Conservation (phyloP, 1,284 basidiomycete genomes). For the Naganishia liquefaciens region DNA sequence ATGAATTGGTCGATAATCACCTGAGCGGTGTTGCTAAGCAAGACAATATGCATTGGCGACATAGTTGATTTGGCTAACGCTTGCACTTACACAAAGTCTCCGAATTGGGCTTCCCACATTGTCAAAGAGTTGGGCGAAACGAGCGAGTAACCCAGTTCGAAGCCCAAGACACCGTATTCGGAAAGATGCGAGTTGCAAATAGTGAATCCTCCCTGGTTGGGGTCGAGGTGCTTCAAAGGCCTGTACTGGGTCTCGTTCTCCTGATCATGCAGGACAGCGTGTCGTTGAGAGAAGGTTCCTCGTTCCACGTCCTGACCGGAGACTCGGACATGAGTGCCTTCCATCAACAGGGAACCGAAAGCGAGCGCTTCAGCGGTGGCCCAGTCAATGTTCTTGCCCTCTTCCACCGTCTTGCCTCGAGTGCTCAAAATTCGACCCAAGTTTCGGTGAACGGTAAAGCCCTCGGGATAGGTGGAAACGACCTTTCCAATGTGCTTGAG, state of each 20-base stretch:
- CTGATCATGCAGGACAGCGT: slow-evolving; percentile 97
- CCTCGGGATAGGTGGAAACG: slow-evolving; percentile 79
- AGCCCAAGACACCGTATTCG: slow-evolving; percentile 92
- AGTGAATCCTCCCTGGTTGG: slow-evolving; percentile 85
- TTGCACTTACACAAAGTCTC: slow-evolving; percentile 73
- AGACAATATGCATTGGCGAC: neutral
- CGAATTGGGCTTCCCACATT: slow-evolving; percentile 99
- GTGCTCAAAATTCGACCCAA: slow-evolving; percentile 86
- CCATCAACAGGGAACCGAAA: slow-evolving; percentile 87
- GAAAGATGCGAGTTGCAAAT: slow-evolving; percentile 97
- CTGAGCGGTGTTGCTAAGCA: slow-evolving; percentile 76
- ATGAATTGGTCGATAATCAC: slow-evolving; percentile 99
- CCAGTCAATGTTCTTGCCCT: slow-evolving; percentile 95
- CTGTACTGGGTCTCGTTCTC: slow-evolving; percentile 85
- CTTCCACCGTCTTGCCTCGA: slow-evolving; percentile 85
- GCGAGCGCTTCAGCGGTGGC: slow-evolving; percentile 98
- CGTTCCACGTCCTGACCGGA: slow-evolving; percentile 99
- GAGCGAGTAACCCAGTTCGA: slow-evolving; percentile 97
- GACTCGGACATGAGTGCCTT: slow-evolving; percentile 91
- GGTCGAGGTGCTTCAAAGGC: slow-evolving; percentile 83
- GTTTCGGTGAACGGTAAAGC: slow-evolving; percentile 89
- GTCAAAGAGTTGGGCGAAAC: slow-evolving; percentile 92
- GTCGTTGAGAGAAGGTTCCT: slow-evolving; percentile 99
- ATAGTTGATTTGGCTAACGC: neutral
- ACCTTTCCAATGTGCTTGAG: slow-evolving; percentile 83